Base-by-base conservation (phyloP, 2,329 filamentous ascomycete species). In the Penicillium sp. region DNA sequence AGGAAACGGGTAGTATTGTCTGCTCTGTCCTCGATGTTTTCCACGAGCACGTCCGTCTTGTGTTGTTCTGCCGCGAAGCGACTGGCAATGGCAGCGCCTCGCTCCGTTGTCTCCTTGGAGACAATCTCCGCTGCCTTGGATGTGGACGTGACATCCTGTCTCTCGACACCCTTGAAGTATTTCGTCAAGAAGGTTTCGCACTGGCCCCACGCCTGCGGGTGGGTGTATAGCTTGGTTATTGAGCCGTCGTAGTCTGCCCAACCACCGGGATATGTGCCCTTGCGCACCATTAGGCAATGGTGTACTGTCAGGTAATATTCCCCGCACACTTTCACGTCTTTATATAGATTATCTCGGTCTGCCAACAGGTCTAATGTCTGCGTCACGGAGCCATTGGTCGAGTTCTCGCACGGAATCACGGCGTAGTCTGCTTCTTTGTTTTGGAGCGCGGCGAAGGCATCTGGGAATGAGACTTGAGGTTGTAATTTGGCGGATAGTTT, bases 191-290 rank as follows among this genome's bases (percentile, higher is more conserved):
- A 96, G 9, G 71, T 75, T 44, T 87, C 86, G 75, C 93, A 97
- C 77, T 99, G 94, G 27, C 92, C 92, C 81, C 94, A 96, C 29
- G 92, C 94, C 76, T 99, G 94, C 10, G 93, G 93, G 75, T 99
- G 94, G 25, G 91, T 94, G 78, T 96, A 96, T 41, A 99, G 76
- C 68, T 88, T 88, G 66, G 82, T 84, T 68, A 97, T 83, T 66
- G 88, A 70, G 81, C 55, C 78, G 36, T 67, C 65, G 75, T 61
- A 93, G 15, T 64, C 54, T 43, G 58, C 51, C 58, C 62, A 64
- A 44, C 62, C 63, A 17, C 52, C 43, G 12, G 61, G 54, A 43
- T 62, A 66, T 58, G 66, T 59, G 43, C 65, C 64, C 52, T 71
- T 72, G 49, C 66, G 71, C 42, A 74, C 90, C 6, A 97, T 79